Percentiles rank a stretch among this genome's conserved stretches.
Evolutionary conservation across 176 grass and related monocot species (phyloP).

Genomic region (Paspalum vaginatum): DNA sequence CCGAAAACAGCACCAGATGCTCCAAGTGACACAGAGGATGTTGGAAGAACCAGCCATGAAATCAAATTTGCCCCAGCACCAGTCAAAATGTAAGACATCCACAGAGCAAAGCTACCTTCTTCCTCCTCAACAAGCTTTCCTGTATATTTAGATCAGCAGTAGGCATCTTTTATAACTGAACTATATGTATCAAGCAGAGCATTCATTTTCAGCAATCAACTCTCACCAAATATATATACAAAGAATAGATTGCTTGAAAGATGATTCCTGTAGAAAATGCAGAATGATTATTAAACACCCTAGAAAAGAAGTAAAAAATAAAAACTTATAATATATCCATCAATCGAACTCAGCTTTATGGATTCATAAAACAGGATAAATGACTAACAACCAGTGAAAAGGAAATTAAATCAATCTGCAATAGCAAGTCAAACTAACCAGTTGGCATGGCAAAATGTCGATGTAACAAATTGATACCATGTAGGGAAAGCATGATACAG

Average conservation of each 20-base stretch:
- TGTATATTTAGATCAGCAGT: conserved; percentile 47
- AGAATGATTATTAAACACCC: conserved; percentile 35
- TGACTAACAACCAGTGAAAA: conserved; percentile 19
- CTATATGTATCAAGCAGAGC: conserved; percentile 26
- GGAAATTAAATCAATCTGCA: conserved; percentile 9
- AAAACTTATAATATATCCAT: conserved; percentile 17
- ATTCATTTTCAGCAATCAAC: conserved; percentile 49
- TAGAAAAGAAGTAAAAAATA: conserved; percentile 23
- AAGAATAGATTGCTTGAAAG: conserved; percentile 99
- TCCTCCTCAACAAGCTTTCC: conserved; percentile 98
- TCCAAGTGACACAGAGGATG: conserved; percentile 76
- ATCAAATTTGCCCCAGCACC: conserved; percentile 91
- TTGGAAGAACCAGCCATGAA: conserved; percentile 92
- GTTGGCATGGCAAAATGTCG: conserved; percentile 95
- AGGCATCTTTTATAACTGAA: conserved; percentile 33
- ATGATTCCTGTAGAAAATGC: conserved; percentile 75
- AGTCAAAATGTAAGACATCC: conserved; percentile 95
- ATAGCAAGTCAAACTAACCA: conserved; percentile 63
- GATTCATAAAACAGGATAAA: conserved; percentile 3
- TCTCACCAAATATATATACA: conserved; percentile 99
- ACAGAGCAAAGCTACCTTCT: conserved; percentile 88
- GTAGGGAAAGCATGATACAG: conserved; percentile 73
- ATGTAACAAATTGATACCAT: conserved; percentile 96
- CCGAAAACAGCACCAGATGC: conserved; percentile 97
- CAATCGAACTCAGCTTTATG: not conserved